Evolutionary conservation across 2,329 filamentous ascomycete genomes (phyloP), one percentile per base, ranked within the genome.

Genomic region (Cadophora malorum): DNA sequence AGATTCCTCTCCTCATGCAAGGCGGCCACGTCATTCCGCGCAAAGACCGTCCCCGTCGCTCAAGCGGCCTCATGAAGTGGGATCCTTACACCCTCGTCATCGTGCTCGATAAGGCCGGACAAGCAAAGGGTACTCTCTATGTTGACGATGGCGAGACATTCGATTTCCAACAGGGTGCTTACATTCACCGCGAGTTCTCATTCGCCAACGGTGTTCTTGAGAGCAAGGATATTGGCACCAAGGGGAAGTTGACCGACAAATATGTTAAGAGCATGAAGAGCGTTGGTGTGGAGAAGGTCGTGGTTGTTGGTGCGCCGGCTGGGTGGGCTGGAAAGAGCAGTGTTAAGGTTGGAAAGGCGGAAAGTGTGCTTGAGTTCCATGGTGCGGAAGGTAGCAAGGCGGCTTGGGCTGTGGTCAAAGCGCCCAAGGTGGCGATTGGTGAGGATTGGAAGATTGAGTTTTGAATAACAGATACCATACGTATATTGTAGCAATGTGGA

Each of bases 81-180:
- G 96, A 99, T 78, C 94, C 96, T 50, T 97, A 97, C 82, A 99
- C 96, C 0, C 87, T 99, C 1, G 90, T 99, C 1, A 84, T 98
- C 2, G 86, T 88, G 0, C 83, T 96, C 19, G 83, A 87, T 73
- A 87, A 88, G 72, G 83, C 86, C 38, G 89, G 91, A 64, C 87
- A 90, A 74, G 93, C 95, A 0, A 86, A 90, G 59, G 96, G 96
- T 33, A 90, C 91, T 60, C 82, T 99, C 8, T 99, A 99, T 76
- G 84, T 93, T 35, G 96, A 99, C 76, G 96, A 99, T 73, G 96
- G 96, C 59, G 94, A 98, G 80, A 92, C 91, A 0, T 99, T 94
- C 73, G 93, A 97, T 65, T 94, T 92, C 77, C 84, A 96, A 79
- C 83, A 89, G 71, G 95, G 94, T 12, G 93, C 93, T 70, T 97